These are phyloP conservation scores for Clonostachys solani DNA, from an alignment of 2,329 filamentous ascomycete genomes.

Conservation along the genomic window DNA sequence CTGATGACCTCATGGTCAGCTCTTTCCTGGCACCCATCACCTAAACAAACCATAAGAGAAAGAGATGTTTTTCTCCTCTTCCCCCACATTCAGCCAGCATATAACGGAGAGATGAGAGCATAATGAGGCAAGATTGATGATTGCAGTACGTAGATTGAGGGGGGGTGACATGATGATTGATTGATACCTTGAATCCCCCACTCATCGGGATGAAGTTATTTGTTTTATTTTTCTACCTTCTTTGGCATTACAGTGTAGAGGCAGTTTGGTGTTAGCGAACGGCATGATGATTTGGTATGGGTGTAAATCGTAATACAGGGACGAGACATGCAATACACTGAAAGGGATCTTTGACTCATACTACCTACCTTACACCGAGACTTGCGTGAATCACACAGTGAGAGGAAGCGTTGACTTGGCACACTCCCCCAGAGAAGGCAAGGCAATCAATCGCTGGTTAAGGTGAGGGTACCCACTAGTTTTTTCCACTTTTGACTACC, in stretches of 20 bases:
- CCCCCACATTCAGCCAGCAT: not conserved
- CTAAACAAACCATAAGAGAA: constrained; percentile 15
- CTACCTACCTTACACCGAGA: not conserved
- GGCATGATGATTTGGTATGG: not conserved
- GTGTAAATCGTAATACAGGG: not conserved
- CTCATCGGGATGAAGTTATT: not conserved
- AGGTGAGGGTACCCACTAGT: no score
- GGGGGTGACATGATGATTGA: not conserved
- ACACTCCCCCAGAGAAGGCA: no score
- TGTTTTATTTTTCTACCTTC: no score
- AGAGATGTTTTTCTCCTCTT: not conserved
- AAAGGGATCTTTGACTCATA: not conserved
- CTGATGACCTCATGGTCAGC: constrained; percentile 83
- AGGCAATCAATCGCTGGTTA: no score
- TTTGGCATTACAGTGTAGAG: no score
- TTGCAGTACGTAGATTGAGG: not conserved
- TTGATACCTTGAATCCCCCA: not conserved
- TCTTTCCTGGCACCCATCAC: constrained; percentile 75
- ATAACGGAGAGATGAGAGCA: not conserved
- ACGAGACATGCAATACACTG: not conserved
- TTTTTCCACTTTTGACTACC: no score
- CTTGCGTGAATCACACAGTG: not conserved
- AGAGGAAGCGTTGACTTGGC: no score
- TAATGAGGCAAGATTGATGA: not conserved
- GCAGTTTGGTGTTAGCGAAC: no score